Percentiles rank a stretch among this genome's conserved stretches.
Conservation (phyloP, 2,329 filamentous ascomycete species). For the Colletotrichum sojae region DNA sequence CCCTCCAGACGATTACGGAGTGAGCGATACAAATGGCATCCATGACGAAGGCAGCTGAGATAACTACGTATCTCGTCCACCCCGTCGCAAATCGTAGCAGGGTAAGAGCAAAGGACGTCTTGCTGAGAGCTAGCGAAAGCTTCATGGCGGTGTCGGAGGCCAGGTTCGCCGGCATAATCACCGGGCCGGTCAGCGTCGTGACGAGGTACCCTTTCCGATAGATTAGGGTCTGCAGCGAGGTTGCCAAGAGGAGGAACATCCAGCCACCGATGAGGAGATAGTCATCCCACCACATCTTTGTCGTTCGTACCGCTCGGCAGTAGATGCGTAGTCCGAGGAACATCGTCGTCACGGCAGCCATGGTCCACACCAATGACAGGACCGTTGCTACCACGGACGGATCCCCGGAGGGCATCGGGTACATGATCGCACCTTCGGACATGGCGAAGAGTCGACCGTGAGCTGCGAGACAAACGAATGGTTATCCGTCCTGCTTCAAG, state of each 20-base stretch:
- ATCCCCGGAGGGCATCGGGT: constrained; percentile 16
- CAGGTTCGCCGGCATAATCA: constrained; percentile 64
- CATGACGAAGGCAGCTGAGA: neutral
- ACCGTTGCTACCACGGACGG: neutral
- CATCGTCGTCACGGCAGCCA: constrained; percentile 33
- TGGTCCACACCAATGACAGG: constrained; percentile 27
- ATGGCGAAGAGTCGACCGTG: neutral
- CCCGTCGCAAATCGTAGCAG: constrained; percentile 58
- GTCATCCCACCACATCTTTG: constrained; percentile 56
- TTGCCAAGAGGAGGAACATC: constrained; percentile 46
- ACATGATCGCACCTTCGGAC: constrained; percentile 22
- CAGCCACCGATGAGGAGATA: constrained; percentile 53
- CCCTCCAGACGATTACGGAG: constrained; percentile 3
- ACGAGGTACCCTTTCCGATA: constrained; percentile 12
- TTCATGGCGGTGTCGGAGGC: constrained; percentile 52
- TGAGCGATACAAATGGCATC: constrained; percentile 13
- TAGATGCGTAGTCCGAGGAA: constrained; percentile 51
- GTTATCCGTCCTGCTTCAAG: accelerated
- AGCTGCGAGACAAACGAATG: too few relatives aligned
- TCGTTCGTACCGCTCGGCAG: constrained; percentile 49
- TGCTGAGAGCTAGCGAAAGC: constrained; percentile 51
- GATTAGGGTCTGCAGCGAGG: constrained; percentile 4
- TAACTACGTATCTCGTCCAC: constrained; percentile 56
- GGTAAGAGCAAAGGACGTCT: constrained; percentile 54
- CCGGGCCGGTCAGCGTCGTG: constrained; percentile 57